Base-by-base conservation (phyloP, 176 grass and related monocot species). In the Avena insularis region DNA sequence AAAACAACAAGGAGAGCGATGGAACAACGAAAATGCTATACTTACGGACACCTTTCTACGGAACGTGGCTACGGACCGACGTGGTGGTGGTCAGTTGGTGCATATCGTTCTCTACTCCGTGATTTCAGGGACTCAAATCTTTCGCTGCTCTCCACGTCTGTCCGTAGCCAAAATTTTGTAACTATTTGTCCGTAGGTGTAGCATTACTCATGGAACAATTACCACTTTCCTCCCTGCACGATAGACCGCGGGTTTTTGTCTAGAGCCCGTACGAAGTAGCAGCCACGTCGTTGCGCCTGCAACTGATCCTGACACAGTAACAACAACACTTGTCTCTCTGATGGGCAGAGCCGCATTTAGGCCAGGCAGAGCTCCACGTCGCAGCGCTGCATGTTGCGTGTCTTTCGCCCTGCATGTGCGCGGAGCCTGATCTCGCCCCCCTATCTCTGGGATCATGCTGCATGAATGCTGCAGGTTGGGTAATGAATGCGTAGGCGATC, bases 331-430 rank as follows among this genome's bases (percentile, higher is more conserved):
- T 21, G 9, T 38, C 36, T 38, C 36, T 38, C 9, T 15, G 25
- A 8, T 6, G 16, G 10, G 20, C 69, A 51, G 72, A 75, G 72
- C 47, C 13, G 72, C 72, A 51, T 75, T 51, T 75, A 9, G 72
- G 4, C 72, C 72, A 75, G 72, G 72, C 72, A 75, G 47, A 75
- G 8, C 72, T 75, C 47, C 72, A 75, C 72, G 72, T 75, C 16
- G 66, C 66, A 10, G 33, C 15, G 6, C 51, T 56, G 54, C 54
- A 56, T 17, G 54, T 56, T 56, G 1, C 15, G 16, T 56, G 54
- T 56, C 17, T 12, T 56, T 70, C 66, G 3, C 35, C 35, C 2
- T 70, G 35, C 66, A 69, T 69, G 66, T 68, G 65, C 29, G 27
- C 29, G 29, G 29, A 29, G 29, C 29, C 29, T 29, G 29, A 29